Base-by-base conservation (phyloP, 2,329 filamentous ascomycete species). In the Fusarium brevicatenulatum region DNA sequence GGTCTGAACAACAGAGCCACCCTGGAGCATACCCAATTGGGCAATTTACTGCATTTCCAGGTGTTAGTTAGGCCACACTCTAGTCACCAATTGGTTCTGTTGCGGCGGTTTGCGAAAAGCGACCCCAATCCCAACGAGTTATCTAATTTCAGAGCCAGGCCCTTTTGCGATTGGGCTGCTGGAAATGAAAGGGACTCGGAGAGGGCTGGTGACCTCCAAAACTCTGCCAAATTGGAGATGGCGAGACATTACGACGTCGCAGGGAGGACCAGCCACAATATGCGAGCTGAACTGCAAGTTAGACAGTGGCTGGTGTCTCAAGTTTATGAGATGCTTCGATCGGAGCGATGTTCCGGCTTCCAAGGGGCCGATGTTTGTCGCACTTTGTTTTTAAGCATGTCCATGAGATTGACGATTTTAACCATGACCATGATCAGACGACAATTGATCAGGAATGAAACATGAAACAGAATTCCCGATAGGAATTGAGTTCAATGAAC, bases 191-290 rank as follows among this genome's bases (percentile, higher is more conserved):
- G 23, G 34, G 34, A 28, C 19, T n/a, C 19, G 46, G 55, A 56
- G 59, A 71, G 59, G 56, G 54, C 28, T 56, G 50, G 30, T 40
- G 25, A 28, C 47, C 56, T 55, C 19, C 55, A 40, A 50, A 37
- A 40, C 43, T 36, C 36, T 34, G 36, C 46, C 42, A 37, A 54
- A 66, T 66, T 28, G n/a, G 50, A 60, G 47, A 71, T 37, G 39
- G 43, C 32, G 49, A 63, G 56, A 68, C 66, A 71, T 47, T 47
- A 23, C n/a, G 25, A 42, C 11, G 55, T 21, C 54, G 23, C 25
- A 68, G 54, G 42, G 70, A 63, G 49, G 57, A 36, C 46, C 58
- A 73, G 66, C 67, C 67, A 73, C 70, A 47, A 46, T 71, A 34
- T 54, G 53, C 44, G 42, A 73, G 28, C 59, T 66, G 57, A 55